Base-by-base conservation (phyloP, 1,284 basidiomycete species). In the Irpex sp. region DNA sequence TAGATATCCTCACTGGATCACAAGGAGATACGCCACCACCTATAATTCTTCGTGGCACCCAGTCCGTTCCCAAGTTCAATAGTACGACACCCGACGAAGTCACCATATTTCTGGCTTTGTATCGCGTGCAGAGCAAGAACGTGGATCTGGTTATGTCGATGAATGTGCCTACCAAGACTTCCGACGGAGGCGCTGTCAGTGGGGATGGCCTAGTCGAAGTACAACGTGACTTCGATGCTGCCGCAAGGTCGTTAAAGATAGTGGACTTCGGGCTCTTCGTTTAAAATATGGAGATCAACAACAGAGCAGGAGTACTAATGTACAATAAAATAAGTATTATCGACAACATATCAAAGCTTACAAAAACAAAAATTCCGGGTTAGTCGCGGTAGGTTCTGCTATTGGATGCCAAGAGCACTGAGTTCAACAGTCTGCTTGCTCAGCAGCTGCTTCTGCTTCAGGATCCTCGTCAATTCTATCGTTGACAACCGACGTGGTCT, bases 111-210 rank as follows among this genome's bases (percentile, higher is more conserved):
- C 79, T 97, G 70, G 93, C 88, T 7, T 78, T 98, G 7, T 96
- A 88, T 76, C 86, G 95, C 31, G 77, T 95, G n/a, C 74, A 82
- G 68, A 73, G 76, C 58, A 93, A 90, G 73, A 78, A 78, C 33
- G 83, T 89, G 6, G 95, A 97, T 73, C 73, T 97, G 19, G 89
- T 96, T 43, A 80, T 93, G 66, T 89, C 89, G 19, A 89, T 89
- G 72, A 97, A 95, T 74, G 81, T 93, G 26, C 93, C 93, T 15
- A 73, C 81, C 46, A 70, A 69, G 46, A 75, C 82, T 15, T 74
- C 74, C 15, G 82, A 83, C 59, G 79, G 79, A 31, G 80, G 75
- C 3, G 78, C 76, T 49, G 76, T 82, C 35, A 75, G 71, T 35
- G 74, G 76, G 63, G 73, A 79, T 68, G 73, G 73, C 60, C 67